Base-by-base conservation (phyloP, 148 eudicot species). In the Spergularia marina region DNA sequence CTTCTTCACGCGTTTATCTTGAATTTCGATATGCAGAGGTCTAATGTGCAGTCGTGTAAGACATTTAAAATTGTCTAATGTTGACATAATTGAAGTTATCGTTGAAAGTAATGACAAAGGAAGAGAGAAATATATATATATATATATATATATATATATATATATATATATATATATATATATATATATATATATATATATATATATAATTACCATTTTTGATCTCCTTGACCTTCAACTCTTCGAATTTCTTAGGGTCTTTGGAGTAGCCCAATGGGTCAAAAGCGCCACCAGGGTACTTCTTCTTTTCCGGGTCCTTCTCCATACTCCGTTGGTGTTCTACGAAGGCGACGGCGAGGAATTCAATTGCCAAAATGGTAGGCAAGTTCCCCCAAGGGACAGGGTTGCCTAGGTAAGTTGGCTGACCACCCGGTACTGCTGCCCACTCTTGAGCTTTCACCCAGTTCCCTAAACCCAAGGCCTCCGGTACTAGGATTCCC, bases 401-500 rank as follows among this genome's bases (percentile, higher is more conserved):
- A 7, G 97, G 96, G 85, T 95, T 90, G 47, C 98, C 98, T 72
- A 95, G 76, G 82, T 95, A 95, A 15, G 94, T 90, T 15, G 98
- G 96, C 83, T 95, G 98, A 16, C 98, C 98, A 8, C 94, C 97
- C 0, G 98, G 98, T 62, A 90, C 4, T 16, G 98, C 98, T 14
- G 98, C 98, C 98, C 98, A 95, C 68, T 95, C 98, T 77, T 95
- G 98, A 6, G 98, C 98, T 79, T 92, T 85, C 47, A 95, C 98
- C 98, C 98, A 95, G 86, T 95, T 95, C 53, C 98, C 98, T 61
- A 92, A 70, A 30, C 98, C 98, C 82, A 95, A 76, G 1, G 98
- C 98, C 83, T 95, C 98, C 2, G 98, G 98, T 2, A 95, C 80
- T 58, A 95, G 73, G 40, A 95, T 92, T 71, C 98, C 98, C 47